A percentile compares a stretch with the other conserved stretches of the same genome.
phyloP scores from a whole-genome alignment of 345 rosid species.

The Eutrema heterophyllum region DNA sequence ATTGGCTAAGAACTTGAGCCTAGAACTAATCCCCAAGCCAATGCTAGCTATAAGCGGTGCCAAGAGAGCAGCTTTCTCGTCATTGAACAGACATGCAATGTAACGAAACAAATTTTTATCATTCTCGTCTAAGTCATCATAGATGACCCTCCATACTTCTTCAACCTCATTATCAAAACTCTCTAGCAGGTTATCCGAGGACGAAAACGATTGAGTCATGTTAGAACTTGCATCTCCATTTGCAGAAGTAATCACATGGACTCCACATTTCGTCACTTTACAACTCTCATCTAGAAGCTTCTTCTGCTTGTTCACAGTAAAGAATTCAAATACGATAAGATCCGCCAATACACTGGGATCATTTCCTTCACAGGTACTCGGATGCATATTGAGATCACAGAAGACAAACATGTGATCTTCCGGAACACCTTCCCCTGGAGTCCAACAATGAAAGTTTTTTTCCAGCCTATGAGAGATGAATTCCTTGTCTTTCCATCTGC shows the following conservation, averaged over 20 bases:
- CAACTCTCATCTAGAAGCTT: neutral
- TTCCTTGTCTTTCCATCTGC: conserved; percentile 1
- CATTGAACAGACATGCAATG: neutral
- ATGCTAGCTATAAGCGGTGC: neutral
- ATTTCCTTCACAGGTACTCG: neutral
- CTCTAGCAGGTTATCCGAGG: neutral
- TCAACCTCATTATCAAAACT: neutral
- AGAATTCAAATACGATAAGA: neutral
- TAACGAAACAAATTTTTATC: neutral
- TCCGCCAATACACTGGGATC: neutral
- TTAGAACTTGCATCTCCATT: neutral
- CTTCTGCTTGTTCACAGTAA: neutral
- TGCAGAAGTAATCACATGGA: neutral
- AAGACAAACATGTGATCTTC: conserved; percentile 5
- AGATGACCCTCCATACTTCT: neutral
- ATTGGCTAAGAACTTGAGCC: neutral
- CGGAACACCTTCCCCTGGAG: neutral
- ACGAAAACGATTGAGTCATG: neutral
- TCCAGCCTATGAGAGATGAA: neutral
- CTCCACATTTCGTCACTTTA: neutral
- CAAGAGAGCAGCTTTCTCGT: neutral
- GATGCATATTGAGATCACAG: neutral
- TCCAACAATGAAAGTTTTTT: neutral
- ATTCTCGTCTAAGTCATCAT: neutral
- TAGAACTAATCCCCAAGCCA: neutral